These are phyloP conservation scores for Camillea tinctor DNA, from an alignment of 2,329 filamentous ascomycete genomes.

Conservation along the genomic window DNA sequence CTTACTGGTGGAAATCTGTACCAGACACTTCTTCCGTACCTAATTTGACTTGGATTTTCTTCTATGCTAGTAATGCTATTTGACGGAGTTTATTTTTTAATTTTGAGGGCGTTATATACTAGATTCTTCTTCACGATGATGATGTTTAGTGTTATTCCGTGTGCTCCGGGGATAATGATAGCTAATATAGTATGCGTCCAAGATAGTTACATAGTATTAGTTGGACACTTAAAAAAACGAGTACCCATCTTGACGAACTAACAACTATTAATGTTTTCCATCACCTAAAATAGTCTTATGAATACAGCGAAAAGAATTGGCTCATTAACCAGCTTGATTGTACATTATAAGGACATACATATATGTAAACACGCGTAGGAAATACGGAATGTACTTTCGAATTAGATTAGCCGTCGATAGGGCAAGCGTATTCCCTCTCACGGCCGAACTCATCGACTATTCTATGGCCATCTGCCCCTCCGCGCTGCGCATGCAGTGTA, in stretches of 20 bases:
- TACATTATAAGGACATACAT: neutral
- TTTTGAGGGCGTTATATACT: neutral
- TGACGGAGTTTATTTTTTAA: neutral
- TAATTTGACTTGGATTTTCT: neutral
- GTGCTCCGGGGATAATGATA: too few relatives aligned
- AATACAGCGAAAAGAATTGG: neutral
- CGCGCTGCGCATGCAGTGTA: slow-evolving; percentile 55
- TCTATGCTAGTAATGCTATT: neutral
- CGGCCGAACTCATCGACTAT: slow-evolving; percentile 43
- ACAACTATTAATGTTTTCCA: neutral
- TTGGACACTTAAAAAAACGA: too few relatives aligned
- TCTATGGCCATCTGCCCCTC: slow-evolving; percentile 41
- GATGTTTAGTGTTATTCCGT: too few relatives aligned
- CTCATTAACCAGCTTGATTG: neutral
- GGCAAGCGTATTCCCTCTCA: slow-evolving; percentile 53
- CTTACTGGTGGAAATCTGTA: neutral
- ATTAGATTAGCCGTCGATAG: slow-evolving; percentile 51
- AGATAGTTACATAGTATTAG: too few relatives aligned
- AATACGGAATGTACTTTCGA: neutral
- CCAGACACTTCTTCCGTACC: neutral
- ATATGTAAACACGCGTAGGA: neutral
- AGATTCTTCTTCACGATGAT: too few relatives aligned
- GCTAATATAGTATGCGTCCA: too few relatives aligned
- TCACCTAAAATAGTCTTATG: neutral
- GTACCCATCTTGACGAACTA: neutral